A percentile compares a stretch with the other conserved stretches of the same genome.
phyloP scores from a whole-genome alignment of 192 early-diverging fungal species.

The Diversispora epigaea region DNA sequence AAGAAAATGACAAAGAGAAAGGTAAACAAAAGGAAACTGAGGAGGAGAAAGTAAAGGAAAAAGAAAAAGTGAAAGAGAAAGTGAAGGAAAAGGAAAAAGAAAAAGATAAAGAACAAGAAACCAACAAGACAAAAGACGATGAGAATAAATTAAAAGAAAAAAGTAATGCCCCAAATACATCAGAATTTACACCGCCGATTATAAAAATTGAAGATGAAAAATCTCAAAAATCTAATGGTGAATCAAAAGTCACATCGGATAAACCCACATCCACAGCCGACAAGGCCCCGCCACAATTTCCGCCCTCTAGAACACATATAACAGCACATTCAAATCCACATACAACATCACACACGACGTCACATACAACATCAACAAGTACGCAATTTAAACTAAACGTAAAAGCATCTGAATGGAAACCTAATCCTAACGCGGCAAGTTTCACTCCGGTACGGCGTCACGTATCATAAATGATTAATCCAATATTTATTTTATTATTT shows the following conservation, averaged over 20 bases:
- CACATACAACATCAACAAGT: background rate
- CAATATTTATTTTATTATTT: background rate
- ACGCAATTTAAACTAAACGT: constrained; percentile 66
- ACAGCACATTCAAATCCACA: background rate
- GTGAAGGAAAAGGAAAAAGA: constrained; percentile 30
- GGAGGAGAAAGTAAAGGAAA: constrained; percentile 26
- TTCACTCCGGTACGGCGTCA: constrained; percentile 63
- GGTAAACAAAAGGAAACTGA: constrained; percentile 1
- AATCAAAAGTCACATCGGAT: constrained; percentile 11
- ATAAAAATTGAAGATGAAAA: constrained; percentile 27
- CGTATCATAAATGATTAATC: constrained; percentile 11
- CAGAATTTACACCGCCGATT: constrained; percentile 4
- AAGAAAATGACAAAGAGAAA: constrained; percentile 19
- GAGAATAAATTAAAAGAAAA: constrained; percentile 33
- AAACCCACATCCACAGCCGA: constrained; percentile 32
- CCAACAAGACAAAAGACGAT: constrained; percentile 8
- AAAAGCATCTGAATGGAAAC: constrained; percentile 76
- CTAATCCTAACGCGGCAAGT: constrained; percentile 63
- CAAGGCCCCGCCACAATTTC: constrained; percentile 11
- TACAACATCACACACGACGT: too few species aligned
- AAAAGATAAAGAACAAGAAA: background rate
- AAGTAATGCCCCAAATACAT: background rate
- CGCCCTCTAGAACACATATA: background rate
- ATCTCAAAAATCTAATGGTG: constrained; percentile 14
- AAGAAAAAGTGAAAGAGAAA: constrained; percentile 35